Base-by-base conservation (phyloP, 257 asterid genomes). In the Fraxinus anomala region DNA sequence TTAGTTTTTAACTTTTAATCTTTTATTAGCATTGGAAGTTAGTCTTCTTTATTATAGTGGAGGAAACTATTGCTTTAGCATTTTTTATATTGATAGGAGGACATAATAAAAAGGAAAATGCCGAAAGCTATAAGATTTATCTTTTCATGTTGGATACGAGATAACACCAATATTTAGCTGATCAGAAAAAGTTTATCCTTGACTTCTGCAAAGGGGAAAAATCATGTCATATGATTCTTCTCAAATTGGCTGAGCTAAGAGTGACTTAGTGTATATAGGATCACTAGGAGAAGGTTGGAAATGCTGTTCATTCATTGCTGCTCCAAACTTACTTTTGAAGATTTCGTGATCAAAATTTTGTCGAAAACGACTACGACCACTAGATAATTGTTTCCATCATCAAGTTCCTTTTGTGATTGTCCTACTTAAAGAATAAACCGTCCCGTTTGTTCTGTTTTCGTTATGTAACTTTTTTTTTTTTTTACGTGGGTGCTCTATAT, bases 41-140 rank as follows among this genome's bases (percentile, higher is more conserved):
- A 1, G 13, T 40, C 14, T 40, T 40, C 47, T 40, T 40, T 42
- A 42, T 11, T 3, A 11, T 42, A 75, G 86, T 82, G 86, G 82
- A 72, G 73, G 70, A 76, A 72, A 83, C 87, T 79, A 80, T 81
- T 83, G 82, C 81, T 79, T 76, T 76, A 51, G 61, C 70, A 10
- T 71, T 74, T 66, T n/a, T 74, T 80, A 80, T 37, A 44, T 19
- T 24, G 80, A 81, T 40, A 31, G 19, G 71, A 65, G 67, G 51
- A 66, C 68, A 80, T 56, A 54, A 79, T 49, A 23, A 66, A 40
- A 72, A 63, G 37, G 77, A 67, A 63, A 40, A 49, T 70, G 28
- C 40, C 12, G 16, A 42, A 10, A 42, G 49, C 49, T 42, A 2
- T 42, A 11, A 42, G 4, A 42, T 42, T 42, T 12, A 40, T 11